phyloP scores from a whole-genome alignment of 2,329 filamentous ascomycete genomes.

The Colletotrichum cereale region DNA sequence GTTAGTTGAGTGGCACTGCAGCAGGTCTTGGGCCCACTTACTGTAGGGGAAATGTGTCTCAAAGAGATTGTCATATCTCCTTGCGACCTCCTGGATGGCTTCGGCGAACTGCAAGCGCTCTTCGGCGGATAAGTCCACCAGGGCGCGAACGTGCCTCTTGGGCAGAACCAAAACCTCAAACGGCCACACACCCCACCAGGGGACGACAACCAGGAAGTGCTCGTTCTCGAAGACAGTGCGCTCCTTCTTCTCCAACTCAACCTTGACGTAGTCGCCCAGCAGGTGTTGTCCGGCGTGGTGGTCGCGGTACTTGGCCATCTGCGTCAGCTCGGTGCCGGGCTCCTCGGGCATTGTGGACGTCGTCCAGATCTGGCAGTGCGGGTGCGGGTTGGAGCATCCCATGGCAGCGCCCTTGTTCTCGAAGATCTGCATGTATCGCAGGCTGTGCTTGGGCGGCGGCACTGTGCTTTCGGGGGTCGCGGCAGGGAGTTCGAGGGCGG shows the following conservation, averaged over 20 bases:
- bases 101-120: conserved; percentile 85
- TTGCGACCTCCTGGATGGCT: conserved; percentile 86
- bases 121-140: conserved; percentile 81
- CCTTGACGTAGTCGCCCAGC: conserved; percentile 85
- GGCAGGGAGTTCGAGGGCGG: conserved; percentile 56
- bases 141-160: conserved; percentile 84
- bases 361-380: conserved; percentile 97
- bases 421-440: conserved; percentile 99
- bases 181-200: conserved; percentile 98
- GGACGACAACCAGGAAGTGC: conserved; percentile 87
- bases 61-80: conserved; percentile 96
- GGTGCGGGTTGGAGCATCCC: conserved; percentile 98
- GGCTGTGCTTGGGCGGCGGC: conserved; percentile 76
- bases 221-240: conserved; percentile 90
- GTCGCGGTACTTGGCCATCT: conserved; percentile 82
- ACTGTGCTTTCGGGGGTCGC: conserved; percentile 53
- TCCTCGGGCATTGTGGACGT: conserved; percentile 93
- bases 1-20: conserved; percentile 41
- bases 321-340: conserved; percentile 80
- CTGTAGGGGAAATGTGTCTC: conserved; percentile 97
- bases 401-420: conserved; percentile 98
- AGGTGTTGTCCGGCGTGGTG: conserved; percentile 82
- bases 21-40: conserved; percentile 53
- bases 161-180: conserved; percentile 94
- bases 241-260: conserved; percentile 86